phyloP scores from a whole-genome alignment of 148 eudicot genomes.

The Suaeda aralocaspica region DNA sequence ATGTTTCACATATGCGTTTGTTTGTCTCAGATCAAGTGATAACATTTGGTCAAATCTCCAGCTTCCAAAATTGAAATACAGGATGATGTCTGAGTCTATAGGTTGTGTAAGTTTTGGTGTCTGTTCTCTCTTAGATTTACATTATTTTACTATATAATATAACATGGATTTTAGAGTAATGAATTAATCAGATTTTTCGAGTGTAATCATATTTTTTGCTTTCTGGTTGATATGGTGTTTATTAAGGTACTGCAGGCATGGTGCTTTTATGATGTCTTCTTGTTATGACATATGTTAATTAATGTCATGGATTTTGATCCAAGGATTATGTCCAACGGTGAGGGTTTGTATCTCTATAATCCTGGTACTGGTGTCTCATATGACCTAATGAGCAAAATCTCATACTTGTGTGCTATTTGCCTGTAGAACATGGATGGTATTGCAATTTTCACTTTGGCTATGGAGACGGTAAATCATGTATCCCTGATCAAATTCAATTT shows the following conservation, averaged over 20 bases:
- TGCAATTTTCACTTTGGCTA: conserved; percentile 36
- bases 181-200: no score
- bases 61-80: background rate
- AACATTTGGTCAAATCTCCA: background rate
- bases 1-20: background rate
- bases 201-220: no score
- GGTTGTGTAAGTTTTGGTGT: background rate
- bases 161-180: no score
- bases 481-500: background rate
- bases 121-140: background rate
- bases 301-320: conserved; percentile 53
- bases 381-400: conserved; percentile 16
- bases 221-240: background rate
- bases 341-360: conserved; percentile 18
- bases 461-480: conserved; percentile 34
- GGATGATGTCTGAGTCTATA: conserved; percentile 4
- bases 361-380: background rate
- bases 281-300: conserved; percentile 17
- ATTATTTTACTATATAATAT: no score
- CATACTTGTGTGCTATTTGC: conserved; percentile 16
- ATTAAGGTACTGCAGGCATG: conserved; percentile 16
- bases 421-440: conserved; percentile 29
- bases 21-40: background rate
- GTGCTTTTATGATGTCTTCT: conserved; percentile 22
- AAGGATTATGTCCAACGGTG: conserved; percentile 36